A percentile compares a stretch with the other conserved stretches of the same genome.
These are phyloP conservation scores for Solanum hybrid DNA, from an alignment of 305 asterid species.

Conservation along the genomic window DNA sequence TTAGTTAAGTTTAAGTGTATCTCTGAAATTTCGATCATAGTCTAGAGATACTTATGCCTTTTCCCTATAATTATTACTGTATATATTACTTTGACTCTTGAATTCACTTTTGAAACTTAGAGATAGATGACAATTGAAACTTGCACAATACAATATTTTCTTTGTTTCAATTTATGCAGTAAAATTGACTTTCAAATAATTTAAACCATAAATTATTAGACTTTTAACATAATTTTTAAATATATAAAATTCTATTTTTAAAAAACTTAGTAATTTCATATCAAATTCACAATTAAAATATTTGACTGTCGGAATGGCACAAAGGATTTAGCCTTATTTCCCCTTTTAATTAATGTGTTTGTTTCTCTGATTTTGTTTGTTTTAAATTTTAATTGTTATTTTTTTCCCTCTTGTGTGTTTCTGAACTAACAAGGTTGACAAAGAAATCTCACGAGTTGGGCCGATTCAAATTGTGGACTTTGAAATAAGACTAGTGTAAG, in stretches of 20 bases:
- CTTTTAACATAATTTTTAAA: not conserved
- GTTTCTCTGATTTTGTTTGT: not conserved
- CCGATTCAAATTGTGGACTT: not conserved
- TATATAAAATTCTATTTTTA: not conserved
- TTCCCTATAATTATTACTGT: too few relatives aligned
- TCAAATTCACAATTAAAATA: not conserved
- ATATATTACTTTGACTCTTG: not conserved
- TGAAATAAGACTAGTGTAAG: not conserved
- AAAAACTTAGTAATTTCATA: not conserved
- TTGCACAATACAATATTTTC: not conserved
- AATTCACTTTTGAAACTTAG: not conserved
- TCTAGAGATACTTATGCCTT: too few relatives aligned
- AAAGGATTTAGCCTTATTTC: not conserved
- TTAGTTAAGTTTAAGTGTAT: too few relatives aligned
- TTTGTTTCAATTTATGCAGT: not conserved
- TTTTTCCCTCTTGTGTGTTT: not conserved
- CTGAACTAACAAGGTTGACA: not conserved
- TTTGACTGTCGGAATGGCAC: not conserved
- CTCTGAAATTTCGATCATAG: accelerated
- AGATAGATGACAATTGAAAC: not conserved
- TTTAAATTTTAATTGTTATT: not conserved
- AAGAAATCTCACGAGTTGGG: not conserved
- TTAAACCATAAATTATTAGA: not conserved
- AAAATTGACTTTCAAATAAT: not conserved
- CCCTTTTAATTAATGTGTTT: not conserved